These are phyloP conservation scores for Termitomyces heimii DNA, from an alignment of 768 basidiomycete species.

Conservation along the genomic window DNA sequence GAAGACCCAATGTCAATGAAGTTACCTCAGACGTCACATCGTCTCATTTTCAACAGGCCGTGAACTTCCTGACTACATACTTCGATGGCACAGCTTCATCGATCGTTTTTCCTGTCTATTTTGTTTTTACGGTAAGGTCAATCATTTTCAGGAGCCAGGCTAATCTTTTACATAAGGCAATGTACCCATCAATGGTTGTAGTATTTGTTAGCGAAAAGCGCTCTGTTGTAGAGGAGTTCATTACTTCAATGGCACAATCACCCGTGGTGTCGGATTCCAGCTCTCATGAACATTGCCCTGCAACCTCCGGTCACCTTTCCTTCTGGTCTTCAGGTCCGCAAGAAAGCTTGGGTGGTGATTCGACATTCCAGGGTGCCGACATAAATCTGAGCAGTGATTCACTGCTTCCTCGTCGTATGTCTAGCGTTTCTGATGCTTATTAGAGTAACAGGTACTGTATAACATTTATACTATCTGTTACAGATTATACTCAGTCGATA, in stretches of 20 bases:
- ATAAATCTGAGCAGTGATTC: not conserved
- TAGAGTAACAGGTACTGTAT: not conserved
- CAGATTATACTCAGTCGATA: too few species aligned
- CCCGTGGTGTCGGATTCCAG: too few species aligned
- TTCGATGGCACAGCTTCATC: not conserved
- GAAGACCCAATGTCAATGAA: too few species aligned
- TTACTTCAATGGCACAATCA: not conserved
- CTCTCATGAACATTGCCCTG: not conserved
- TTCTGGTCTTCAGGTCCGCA: not conserved
- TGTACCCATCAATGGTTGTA: slow-evolving; percentile 1
- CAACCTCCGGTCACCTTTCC: not conserved
- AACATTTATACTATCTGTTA: not conserved
- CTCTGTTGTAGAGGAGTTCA: not conserved
- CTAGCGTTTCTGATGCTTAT: not conserved
- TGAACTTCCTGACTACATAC: not conserved
- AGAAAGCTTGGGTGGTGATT: not conserved
- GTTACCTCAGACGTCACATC: not conserved
- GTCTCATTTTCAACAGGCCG: not conserved
- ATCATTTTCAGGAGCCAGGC: not conserved
- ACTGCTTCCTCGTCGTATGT: not conserved
- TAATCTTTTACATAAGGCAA: not conserved
- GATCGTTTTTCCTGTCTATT: not conserved
- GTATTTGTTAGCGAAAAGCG: not conserved
- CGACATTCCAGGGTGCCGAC: not conserved
- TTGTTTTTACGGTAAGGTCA: not conserved